Conservation (phyloP, 2,329 filamentous ascomycete genomes). For the Gaeumannomyces sp. region DNA sequence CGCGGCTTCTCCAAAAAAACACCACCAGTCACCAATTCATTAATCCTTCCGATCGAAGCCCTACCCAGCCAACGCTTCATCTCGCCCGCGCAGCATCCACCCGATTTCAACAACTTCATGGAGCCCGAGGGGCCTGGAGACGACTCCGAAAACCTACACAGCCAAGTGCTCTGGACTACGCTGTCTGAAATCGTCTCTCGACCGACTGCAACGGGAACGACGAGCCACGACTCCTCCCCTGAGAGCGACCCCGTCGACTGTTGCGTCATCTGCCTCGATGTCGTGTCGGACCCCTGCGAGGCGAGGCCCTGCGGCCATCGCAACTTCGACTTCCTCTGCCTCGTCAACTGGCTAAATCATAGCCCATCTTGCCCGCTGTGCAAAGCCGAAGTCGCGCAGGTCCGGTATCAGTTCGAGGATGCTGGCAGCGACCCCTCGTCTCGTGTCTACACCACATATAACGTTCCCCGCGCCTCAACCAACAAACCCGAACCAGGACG, state of each 20-base stretch:
- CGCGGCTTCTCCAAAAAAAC: no score
- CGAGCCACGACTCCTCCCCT: no score
- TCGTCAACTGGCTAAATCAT: constrained; percentile 59
- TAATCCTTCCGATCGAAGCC: background rate
- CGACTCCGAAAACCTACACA: constrained; percentile 27
- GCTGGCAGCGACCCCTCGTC: constrained; percentile 18
- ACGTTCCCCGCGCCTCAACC: constrained; percentile 29
- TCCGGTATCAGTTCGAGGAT: constrained; percentile 59
- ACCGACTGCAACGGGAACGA: constrained; percentile 3
- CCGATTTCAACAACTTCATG: constrained; percentile 1
- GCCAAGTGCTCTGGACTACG: constrained; percentile 37
- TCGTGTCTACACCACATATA: background rate
- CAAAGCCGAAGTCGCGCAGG: constrained; percentile 47
- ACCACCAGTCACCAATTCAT: no score
- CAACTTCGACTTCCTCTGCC: constrained; percentile 80
- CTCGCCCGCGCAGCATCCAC: background rate
- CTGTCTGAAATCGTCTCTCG: constrained; percentile 33
- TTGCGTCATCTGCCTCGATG: constrained; percentile 85
- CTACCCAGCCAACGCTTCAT: background rate
- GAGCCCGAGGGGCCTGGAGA: constrained; percentile 7
- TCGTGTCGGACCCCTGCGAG: constrained; percentile 64
- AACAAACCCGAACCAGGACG: background rate
- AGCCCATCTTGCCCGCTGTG: constrained; percentile 70
- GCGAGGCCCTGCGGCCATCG: constrained; percentile 72
- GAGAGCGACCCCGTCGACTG: constrained; percentile 24